Evolutionary conservation across 2,329 filamentous ascomycete genomes (phyloP).

Genomic region (Dactylellina leptospora): DNA sequence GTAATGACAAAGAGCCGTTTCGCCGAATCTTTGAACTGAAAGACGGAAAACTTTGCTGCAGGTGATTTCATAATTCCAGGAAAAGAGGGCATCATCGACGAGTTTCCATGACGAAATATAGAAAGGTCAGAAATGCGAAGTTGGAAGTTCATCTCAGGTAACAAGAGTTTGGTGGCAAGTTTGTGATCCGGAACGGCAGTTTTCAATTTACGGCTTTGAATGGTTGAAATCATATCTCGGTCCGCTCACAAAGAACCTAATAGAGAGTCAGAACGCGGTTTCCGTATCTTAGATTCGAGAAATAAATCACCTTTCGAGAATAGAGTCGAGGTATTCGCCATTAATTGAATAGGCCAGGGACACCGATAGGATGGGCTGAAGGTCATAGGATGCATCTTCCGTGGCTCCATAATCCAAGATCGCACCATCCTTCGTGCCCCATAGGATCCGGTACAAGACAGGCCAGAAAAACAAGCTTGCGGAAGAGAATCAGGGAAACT

Average conservation of each 20-base stretch:
- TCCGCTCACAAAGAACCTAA: slow-evolving; percentile 11
- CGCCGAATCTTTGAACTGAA: slow-evolving; percentile 23
- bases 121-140: slow-evolving; percentile 18
- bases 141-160: slow-evolving; percentile 14
- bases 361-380: background rate
- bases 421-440: slow-evolving; percentile 2
- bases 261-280: background rate
- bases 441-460: slow-evolving; percentile 34
- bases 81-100: slow-evolving; percentile 2
- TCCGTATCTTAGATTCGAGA: background rate
- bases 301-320: slow-evolving; percentile 27
- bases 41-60: slow-evolving; percentile 33
- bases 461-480: slow-evolving; percentile 9
- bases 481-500: slow-evolving; percentile 10
- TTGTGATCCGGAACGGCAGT: slow-evolving; percentile 18
- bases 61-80: slow-evolving; percentile 43
- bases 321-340: slow-evolving; percentile 8
- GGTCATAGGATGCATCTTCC: slow-evolving; percentile 2
- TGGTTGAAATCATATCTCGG: slow-evolving; percentile 2
- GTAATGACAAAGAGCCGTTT: slow-evolving; percentile 42
- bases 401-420: background rate
- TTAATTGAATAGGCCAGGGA: slow-evolving; percentile 18
- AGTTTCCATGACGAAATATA: background rate
- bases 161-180: slow-evolving; percentile 19
- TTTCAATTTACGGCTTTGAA: slow-evolving; percentile 1